Evolutionary conservation across 352 stramenopile species (phyloP), one percentile per base, ranked within the genome.

Genomic region (Thraustochytrium sp.): DNA sequence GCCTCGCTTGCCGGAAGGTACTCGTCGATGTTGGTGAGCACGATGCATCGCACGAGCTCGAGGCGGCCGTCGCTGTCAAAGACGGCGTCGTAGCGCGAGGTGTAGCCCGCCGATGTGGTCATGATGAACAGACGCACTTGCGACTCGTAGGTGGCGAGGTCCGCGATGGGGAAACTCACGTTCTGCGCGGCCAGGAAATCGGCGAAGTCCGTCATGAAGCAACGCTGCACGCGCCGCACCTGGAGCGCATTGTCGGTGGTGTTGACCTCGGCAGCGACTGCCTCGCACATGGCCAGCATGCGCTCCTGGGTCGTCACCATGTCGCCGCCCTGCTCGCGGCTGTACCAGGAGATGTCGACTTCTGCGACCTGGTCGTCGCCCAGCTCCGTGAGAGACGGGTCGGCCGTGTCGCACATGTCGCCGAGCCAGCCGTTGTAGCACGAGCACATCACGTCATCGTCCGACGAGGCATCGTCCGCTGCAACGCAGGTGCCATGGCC

Each of bases 1-100:
- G 65, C 42, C 42, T 40, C 40, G 5, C 49, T 77, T 8, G 65
- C 65, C 9, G 42, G 26, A 8, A 62, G 26, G 46, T 38, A 31
- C 44, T 68, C 53, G 16, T 80, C 53, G 2, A 65, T 34, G 68
- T 80, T 80, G 26, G 68, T 80, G 21, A 61, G 51, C 46, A 80
- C 68, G n/a, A 13, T 80, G 23, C 76, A 75, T 18, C 48, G 31
- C 34, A 80, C 31, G 23, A 44, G 3, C 38, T 63, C 18, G n/a
- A 80, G 13, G 46, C 37, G 11, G 31, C 42, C 44, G 37, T 44
- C 34, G 13, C 46, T 34, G 51, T 61, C 38, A 26, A 80, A 80
- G 26, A 80, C 8, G 34, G 44, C 68, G 18, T 26, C 4, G 3
- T 63, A 8, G 23, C 68, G 48, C n/a, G 65, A 23, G 13, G 18